Base-by-base conservation (phyloP, 371 early-diverging fungal species). In the Syncephalastrum sp. region DNA sequence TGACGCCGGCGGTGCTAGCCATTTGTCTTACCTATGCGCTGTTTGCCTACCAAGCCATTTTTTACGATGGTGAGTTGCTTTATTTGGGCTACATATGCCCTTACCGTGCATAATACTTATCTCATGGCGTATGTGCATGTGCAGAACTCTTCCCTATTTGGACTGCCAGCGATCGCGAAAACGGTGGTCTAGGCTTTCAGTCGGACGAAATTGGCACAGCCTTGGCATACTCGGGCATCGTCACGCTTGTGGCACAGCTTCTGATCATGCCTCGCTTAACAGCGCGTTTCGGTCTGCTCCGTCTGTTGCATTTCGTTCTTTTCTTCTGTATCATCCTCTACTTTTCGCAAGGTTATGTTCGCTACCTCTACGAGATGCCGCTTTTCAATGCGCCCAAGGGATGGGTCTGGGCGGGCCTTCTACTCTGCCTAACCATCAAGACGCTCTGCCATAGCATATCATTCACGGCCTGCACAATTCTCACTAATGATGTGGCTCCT, bases 151-250 rank as follows among this genome's bases (percentile, higher is more conserved):
- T 63, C 45, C 60, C 63, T n/a, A 68, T 54, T 24, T 64, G 61
- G 60, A 57, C 61, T 12, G 57, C 61, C 5, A 64, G 58, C 21
- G 16, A 44, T 16, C 50, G 50, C 13, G 38, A 16, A 14, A 43
- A 42, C 42, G 90, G 86, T 46, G 90, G 91, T 0, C 74, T 90
- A 5, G 82, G 73, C 3, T 83, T 85, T 60, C 57, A 57, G 5
- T 51, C 81, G 3, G 60, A 68, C 14, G 67, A 79, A 24, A 81
- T 88, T 44, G 89, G 89, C 19, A 52, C 74, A 17, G 74, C 79
- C 1, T 59, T 90, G 45, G 72, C 84, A 3, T 56, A 83, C 23
- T 66, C 74, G 6, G 84, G 87, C 4, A 29, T 73, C 3, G 50
- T 81, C 3, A 79, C 82, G 1, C 47, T 91, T 4, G 56, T 80